These are phyloP conservation scores for Pleurotus salmoneostramineus DNA, from an alignment of 768 basidiomycete genomes.

Conservation along the genomic window DNA sequence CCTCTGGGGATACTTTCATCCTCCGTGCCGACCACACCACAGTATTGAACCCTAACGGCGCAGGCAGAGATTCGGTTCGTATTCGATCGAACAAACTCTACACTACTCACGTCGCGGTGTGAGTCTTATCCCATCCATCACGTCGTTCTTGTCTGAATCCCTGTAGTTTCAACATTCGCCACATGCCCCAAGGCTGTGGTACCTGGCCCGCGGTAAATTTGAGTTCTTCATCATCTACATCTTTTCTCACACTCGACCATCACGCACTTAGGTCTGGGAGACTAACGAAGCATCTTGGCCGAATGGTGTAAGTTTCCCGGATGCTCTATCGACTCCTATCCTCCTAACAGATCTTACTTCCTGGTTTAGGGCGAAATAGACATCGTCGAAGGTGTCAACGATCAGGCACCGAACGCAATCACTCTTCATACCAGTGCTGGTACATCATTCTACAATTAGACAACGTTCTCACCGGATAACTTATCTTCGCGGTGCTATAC, in stretches of 20 bases:
- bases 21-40: conserved; percentile 53
- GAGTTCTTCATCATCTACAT: background rate
- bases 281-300: conserved; percentile 16
- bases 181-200: conserved; percentile 61
- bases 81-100: conserved; percentile 50
- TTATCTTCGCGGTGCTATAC: too few relatives aligned
- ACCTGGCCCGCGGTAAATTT: conserved; percentile 45
- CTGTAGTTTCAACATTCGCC: conserved; percentile 43
- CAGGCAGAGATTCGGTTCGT: conserved; percentile 58
- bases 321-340: conserved; percentile 18
- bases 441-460: conserved; percentile 19
- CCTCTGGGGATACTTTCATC: conserved; percentile 48
- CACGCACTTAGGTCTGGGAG: conserved; percentile 2
- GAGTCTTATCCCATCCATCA: conserved; percentile 15
- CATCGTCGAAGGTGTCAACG: conserved; percentile 57
- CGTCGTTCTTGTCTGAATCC: conserved; percentile 1
- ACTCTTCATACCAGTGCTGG: conserved; percentile 56
- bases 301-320: conserved; percentile 11
- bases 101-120: conserved; percentile 52
- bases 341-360: conserved; percentile 29
- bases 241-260: too few relatives aligned
- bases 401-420: conserved; percentile 44
- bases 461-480: too few relatives aligned
- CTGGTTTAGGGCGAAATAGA: conserved; percentile 45
- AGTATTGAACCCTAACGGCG: conserved; percentile 37